Evolutionary conservation across 2,329 filamentous ascomycete genomes (phyloP), one percentile per base, ranked within the genome.

Genomic region (Colletotrichum sp.): DNA sequence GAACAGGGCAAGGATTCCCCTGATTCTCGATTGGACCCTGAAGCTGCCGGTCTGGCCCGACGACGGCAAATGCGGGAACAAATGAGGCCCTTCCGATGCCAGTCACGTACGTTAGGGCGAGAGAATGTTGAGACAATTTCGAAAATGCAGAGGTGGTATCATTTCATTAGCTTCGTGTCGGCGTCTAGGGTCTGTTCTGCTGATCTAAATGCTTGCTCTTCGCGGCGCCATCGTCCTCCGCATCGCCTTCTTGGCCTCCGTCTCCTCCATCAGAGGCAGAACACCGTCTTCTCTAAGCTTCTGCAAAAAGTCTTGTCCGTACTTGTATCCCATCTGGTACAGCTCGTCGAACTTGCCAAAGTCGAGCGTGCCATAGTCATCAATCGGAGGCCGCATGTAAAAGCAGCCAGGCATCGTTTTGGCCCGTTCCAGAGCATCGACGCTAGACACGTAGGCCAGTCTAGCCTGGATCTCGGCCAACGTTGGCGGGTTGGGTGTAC

Each of bases 281-380:
- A 94, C 90, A 0, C 96, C 96, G 80, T 98, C 90, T 52, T 95
- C 94, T 82, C 93, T 93, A 83, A 99, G 87, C 79, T 93, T 90
- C 69, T 92, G 92, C 78, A 99, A 85, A 83, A 94, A 98, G 70
- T 95, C 92, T 83, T 94, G 93, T 6, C 96, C 97, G 82, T 93
- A 99, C 71, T 91, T 90, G 85, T 98, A 98, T 2, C 97, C 98
- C 13, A 98, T 90, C 79, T 94, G 90, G 81, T 98, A 98, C 70
- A 99, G 96, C 88, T 99, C 98, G 81, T 99, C 96, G 84, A 99
- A 99, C 84, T 98, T 98, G 77, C 93, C 95, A 87, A 99, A 99
- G 75, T 99, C 97, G 34, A 99, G 88, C 2, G 97, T 99, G 6
- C 96, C 97, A 80, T 98, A 99, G 2, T 92, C 90, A 82, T 99